A percentile compares a stretch with the other conserved stretches of the same genome.
phyloP scores from a whole-genome alignment of 31 red algal genomes.

The Porphyra umbilicalis region DNA sequence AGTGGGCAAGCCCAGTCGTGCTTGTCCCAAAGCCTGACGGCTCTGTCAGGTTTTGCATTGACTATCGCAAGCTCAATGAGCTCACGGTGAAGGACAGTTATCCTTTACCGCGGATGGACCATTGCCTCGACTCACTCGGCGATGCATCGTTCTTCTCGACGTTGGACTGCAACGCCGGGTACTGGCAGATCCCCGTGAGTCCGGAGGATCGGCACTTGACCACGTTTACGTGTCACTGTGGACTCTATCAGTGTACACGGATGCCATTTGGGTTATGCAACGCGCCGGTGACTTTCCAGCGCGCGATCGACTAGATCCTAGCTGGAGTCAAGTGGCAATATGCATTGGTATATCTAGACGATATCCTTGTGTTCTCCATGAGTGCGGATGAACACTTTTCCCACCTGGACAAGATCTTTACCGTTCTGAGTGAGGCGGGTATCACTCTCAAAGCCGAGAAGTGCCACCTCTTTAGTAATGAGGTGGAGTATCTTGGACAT shows the following conservation, averaged over 20 bases:
- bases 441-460: too few species aligned
- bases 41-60: neutral
- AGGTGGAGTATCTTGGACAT: neutral
- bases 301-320: too few species aligned
- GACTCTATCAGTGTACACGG: neutral
- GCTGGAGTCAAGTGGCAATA: too few species aligned
- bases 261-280: neutral
- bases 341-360: slow-evolving; percentile 22
- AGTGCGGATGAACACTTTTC: slow-evolving; percentile 6
- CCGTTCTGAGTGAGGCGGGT: too few species aligned
- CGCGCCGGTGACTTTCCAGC: too few species aligned
- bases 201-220: neutral
- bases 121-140: too few species aligned
- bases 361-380: slow-evolving; percentile 12
- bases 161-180: too few species aligned
- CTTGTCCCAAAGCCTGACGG: neutral
- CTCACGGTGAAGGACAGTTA: neutral
- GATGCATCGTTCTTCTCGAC: too few species aligned
- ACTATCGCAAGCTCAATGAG: neutral
- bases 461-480: too few species aligned
- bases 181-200: too few species aligned
- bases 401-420: slow-evolving; percentile 2
- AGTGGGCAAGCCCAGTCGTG: neutral
- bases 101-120: too few species aligned
- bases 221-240: neutral